A percentile compares a stretch with the other conserved stretches of the same genome.
Conservation (phyloP, 148 eudicot species). For the Chenopodium formosanum region DNA sequence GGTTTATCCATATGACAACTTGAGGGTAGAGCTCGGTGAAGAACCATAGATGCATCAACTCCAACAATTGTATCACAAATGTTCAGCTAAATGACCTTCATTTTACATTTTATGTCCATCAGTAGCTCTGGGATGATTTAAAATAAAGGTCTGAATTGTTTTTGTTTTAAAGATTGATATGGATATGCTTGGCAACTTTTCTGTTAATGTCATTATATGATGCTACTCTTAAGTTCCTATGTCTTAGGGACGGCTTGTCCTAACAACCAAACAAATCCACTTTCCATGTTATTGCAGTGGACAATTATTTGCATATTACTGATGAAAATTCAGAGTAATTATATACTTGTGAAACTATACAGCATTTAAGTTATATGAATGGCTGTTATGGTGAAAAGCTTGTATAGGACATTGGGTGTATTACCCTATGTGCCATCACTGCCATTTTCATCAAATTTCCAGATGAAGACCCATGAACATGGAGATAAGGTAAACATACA, state of each 20-base stretch:
- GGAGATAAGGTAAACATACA: too few species aligned
- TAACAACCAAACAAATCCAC: too few species aligned
- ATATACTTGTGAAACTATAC: too few species aligned
- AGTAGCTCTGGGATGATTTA: conserved; percentile 1
- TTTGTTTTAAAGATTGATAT: background rate
- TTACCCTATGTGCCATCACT: too few species aligned
- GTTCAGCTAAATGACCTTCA: conserved; percentile 1
- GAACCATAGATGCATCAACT: conserved; percentile 42
- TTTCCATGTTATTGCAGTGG: too few species aligned
- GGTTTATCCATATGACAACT: conserved; percentile 79
- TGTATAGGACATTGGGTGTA: too few species aligned
- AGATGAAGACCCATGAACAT: too few species aligned
- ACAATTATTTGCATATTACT: too few species aligned
- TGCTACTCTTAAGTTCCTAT: background rate
- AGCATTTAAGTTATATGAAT: too few species aligned
- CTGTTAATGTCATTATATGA: background rate
- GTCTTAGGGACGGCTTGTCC: background rate
- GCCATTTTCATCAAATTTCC: too few species aligned
- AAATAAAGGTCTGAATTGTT: conserved; percentile 15
- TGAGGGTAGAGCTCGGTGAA: conserved; percentile 80
- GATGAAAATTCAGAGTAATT: too few species aligned
- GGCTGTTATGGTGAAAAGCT: too few species aligned
- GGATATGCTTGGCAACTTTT: background rate
- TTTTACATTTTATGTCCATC: background rate
- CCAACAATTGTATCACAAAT: conserved; percentile 14